These are phyloP conservation scores for Mycena amicta DNA, from an alignment of 768 basidiomycete genomes.

Conservation along the genomic window DNA sequence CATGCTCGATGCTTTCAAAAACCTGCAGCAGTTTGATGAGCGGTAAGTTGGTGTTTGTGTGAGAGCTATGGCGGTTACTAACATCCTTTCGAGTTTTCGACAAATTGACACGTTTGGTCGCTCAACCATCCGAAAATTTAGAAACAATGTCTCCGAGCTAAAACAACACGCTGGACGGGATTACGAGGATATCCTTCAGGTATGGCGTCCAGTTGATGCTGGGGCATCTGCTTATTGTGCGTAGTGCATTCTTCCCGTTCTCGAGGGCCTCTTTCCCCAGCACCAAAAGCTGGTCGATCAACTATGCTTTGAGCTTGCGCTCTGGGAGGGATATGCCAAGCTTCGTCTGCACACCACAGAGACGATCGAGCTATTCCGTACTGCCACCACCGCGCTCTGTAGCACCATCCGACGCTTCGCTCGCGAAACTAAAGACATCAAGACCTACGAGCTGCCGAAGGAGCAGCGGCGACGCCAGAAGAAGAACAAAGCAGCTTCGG, in stretches of 20 bases:
- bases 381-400: conserved; percentile 21
- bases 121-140: conserved; percentile 24
- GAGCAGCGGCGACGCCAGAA: not conserved
- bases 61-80: not conserved
- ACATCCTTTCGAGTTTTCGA: conserved; percentile 28
- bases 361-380: conserved; percentile 22
- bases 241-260: conserved; percentile 35
- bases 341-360: conserved; percentile 34
- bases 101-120: conserved; percentile 26
- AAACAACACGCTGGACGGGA: conserved; percentile 26
- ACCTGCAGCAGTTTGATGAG: conserved; percentile 25
- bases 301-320: conserved; percentile 27
- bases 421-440: conserved; percentile 23
- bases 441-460: conserved; percentile 16
- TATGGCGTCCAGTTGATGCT: not conserved
- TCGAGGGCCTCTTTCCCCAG: conserved; percentile 33
- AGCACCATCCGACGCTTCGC: conserved; percentile 27
- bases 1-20: conserved; percentile 27
- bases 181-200: conserved; percentile 36
- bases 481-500: not conserved
- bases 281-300: conserved; percentile 25
- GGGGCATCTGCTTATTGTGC: not conserved
- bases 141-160: conserved; percentile 24
- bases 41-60: conserved; percentile 16
- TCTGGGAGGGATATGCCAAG: conserved; percentile 41